Base-by-base conservation (phyloP, 2,329 filamentous ascomycete genomes). In the Tolypocladium album region DNA sequence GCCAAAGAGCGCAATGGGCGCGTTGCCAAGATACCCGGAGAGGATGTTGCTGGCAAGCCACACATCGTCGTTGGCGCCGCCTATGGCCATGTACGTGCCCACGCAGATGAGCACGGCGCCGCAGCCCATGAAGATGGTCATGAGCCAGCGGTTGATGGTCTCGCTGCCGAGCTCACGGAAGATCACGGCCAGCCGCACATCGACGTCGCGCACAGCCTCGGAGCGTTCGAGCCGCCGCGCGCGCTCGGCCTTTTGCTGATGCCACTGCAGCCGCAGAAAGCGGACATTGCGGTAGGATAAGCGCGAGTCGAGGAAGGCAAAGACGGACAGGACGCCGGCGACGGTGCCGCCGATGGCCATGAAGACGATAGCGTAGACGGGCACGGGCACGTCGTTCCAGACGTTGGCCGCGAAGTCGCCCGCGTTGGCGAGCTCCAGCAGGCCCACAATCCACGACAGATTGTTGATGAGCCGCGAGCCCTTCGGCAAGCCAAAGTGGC, bases 351-450 rank as follows among this genome's bases (percentile, higher is more conserved):
- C 82, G 3, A 83, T 69, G 0, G 71, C 80, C 81, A 84, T 83
- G 5, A 83, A 69, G 0, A 77, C 74, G 0, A 76, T 68, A 11
- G 79, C 81, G 57, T 78, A 78, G 1, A 66, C 63, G 0, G 81
- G 81, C 0, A 82, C 74, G 0, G 81, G 82, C 0, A 76, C 70
- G 1, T 76, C 63, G 63, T 84, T 84, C 79, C 79, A 84, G 1
- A 84, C 76, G 59, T 84, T 84, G 59, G 82, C 82, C 0, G 81
- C 79, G 59, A 84, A 84, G 64, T 84, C 82, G 2, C 76, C 76
- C 0, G 80, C 79, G 64, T 84, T 84, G 58, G 78, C 79, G 2
- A 83, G 72, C 61, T 84, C 82, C 22, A 84, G 76, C 56, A 79
- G 79, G 0, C 80, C 82, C 1, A 82, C 69, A 5, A 66, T 67